These are phyloP conservation scores for Melaleuca quinquenervia DNA, from an alignment of 345 rosid genomes.

Conservation along the genomic window DNA sequence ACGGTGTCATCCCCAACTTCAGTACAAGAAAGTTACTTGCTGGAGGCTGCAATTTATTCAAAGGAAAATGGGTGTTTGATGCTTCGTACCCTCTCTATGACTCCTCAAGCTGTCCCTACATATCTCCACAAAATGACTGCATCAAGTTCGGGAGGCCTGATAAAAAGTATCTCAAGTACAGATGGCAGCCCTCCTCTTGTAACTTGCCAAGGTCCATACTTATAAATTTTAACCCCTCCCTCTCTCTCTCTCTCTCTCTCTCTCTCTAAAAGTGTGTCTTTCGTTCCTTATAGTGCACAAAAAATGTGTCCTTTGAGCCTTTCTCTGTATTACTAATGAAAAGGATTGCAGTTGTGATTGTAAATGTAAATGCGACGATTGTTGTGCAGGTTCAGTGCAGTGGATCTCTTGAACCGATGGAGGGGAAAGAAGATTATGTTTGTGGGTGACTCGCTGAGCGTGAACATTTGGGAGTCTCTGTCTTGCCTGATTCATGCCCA, in stretches of 20 bases:
- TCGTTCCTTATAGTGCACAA: background rate
- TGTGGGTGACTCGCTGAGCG: slow-evolving; percentile 86
- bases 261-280: no score
- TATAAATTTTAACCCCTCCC: background rate
- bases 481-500: slow-evolving; percentile 59
- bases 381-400: slow-evolving; percentile 67
- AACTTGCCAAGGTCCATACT: slow-evolving; percentile 31
- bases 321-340: no score
- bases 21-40: slow-evolving; percentile 7
- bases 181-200: slow-evolving; percentile 58
- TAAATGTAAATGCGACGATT: background rate
- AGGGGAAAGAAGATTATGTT: slow-evolving; percentile 92
- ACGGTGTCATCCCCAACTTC: background rate
- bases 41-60: slow-evolving; percentile 32
- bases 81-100: slow-evolving; percentile 35
- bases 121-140: slow-evolving; percentile 40
- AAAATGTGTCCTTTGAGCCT: background rate
- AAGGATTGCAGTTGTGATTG: background rate
- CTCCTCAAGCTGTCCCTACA: slow-evolving; percentile 36
- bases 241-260: background rate
- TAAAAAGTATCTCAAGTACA: slow-evolving; percentile 29
- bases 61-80: slow-evolving; percentile 50
- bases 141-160: slow-evolving; percentile 46
- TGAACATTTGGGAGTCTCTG: slow-evolving; percentile 73
- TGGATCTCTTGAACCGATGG: slow-evolving; percentile 58